Conservation (phyloP, 2,329 filamentous ascomycete genomes). For the Gnomoniopsis smithogilvyi region DNA sequence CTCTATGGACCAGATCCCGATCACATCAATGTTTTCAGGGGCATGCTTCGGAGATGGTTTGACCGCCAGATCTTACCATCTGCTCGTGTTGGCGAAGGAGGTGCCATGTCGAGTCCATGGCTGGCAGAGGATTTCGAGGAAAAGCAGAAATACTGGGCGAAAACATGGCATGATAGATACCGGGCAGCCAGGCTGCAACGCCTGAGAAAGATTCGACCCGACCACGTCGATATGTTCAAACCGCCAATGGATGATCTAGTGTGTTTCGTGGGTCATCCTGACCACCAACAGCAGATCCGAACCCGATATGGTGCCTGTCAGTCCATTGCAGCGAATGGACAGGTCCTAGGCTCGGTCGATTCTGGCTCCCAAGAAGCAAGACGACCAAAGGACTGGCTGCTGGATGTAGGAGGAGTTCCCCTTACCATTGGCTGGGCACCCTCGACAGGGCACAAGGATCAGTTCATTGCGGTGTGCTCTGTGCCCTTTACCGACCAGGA, state of each 20-base stretch:
- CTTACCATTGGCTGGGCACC: conserved; percentile 53
- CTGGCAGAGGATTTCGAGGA: conserved; percentile 33
- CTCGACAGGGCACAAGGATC: conserved; percentile 31
- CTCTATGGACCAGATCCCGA: conserved; percentile 40
- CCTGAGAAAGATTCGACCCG: conserved; percentile 12
- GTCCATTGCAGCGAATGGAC: conserved; percentile 26
- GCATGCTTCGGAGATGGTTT: conserved; percentile 39
- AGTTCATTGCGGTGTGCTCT: conserved; percentile 50
- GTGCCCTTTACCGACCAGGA: conserved; percentile 50
- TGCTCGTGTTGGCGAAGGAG: conserved; percentile 26
- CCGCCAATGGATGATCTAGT: conserved; percentile 21
- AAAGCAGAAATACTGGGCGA: conserved; percentile 29
- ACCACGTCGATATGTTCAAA: conserved; percentile 16
- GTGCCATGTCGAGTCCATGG: conserved; percentile 37
- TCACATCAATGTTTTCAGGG: conserved; percentile 32
- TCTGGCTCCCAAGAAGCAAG: conserved; percentile 19
- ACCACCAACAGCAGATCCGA: conserved; percentile 22
- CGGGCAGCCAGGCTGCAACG: conserved; percentile 19
- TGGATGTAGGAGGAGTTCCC: conserved; percentile 53
- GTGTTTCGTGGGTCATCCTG: conserved; percentile 26
- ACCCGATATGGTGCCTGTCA: conserved; percentile 13
- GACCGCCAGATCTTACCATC: conserved; percentile 38
- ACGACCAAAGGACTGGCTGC: conserved; percentile 41
- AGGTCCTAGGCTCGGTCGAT: conserved; percentile 27
- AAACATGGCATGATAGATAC: conserved; percentile 25